Evolutionary conservation across 208 protist genomes (phyloP).

Genomic region (Zelonia costaricensis): DNA sequence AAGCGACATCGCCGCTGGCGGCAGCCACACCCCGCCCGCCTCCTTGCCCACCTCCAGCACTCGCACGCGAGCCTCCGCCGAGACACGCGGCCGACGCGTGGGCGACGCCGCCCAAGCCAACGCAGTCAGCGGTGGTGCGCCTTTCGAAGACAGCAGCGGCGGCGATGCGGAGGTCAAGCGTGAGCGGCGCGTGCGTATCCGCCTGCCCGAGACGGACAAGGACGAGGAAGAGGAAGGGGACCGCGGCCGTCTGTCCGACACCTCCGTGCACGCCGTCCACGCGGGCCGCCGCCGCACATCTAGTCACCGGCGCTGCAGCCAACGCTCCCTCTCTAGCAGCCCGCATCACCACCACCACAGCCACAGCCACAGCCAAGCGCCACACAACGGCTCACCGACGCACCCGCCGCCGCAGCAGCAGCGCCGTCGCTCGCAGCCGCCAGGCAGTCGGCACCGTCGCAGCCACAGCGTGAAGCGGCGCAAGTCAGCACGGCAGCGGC

Average conservation of each 20-base stretch:
- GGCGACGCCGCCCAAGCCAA: too few species aligned
- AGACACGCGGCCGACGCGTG: background rate
- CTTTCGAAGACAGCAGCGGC: background rate
- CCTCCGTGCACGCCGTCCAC: background rate
- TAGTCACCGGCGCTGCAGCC: background rate
- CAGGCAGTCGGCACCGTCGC: conserved; percentile 21
- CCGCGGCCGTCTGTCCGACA: background rate
- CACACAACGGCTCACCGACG: too few species aligned
- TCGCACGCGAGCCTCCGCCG: background rate
- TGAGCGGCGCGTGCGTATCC: conserved; percentile 18
- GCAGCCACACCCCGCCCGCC: background rate
- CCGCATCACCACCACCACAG: conserved; percentile 5
- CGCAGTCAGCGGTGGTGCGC: too few species aligned
- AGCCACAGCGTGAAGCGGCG: conserved; percentile 31
- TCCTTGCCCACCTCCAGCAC: background rate
- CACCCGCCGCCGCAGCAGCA: conserved; percentile 5
- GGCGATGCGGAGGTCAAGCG: background rate
- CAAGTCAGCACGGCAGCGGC: conserved; percentile 30
- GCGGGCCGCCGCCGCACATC: conserved; percentile 2
- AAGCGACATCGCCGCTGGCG: background rate
- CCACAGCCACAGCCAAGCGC: conserved; percentile 3
- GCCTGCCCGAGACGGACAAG: conserved; percentile 13
- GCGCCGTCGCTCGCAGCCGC: conserved; percentile 2
- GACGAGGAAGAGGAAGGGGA: background rate
- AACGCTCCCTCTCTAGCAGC: conserved; percentile 1